These are phyloP conservation scores for Paramecium octaurelia DNA, from an alignment of 73 alveolate species.

Conservation along the genomic window DNA sequence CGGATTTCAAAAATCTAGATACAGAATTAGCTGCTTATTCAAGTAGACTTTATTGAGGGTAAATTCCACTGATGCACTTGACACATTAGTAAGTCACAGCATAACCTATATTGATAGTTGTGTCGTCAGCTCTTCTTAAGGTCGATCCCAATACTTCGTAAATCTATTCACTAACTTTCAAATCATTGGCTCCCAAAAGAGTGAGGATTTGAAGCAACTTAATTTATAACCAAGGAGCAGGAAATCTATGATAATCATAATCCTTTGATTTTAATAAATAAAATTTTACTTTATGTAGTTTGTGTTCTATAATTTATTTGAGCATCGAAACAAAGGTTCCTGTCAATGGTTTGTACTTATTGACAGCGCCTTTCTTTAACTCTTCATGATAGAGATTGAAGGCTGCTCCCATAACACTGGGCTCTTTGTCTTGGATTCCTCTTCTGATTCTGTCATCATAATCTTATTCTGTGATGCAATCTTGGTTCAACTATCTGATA, in stretches of 20 bases:
- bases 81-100: conserved; percentile 97
- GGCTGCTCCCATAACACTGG: conserved; percentile 96
- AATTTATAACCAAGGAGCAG: conserved; percentile 99
- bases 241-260: conserved; percentile 96
- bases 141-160: conserved; percentile 90
- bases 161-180: conserved; percentile 89
- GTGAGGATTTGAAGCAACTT: conserved; percentile 86
- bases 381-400: conserved; percentile 86
- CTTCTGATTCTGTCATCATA: conserved; percentile 89
- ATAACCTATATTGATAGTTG: conserved; percentile 93
- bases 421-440: conserved; percentile 96
- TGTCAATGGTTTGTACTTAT: conserved; percentile 83
- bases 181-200: conserved; percentile 94
- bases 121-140: conserved; percentile 95
- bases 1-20: conserved; percentile 88
- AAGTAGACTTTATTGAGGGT: conserved; percentile 83
- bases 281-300: conserved; percentile 78
- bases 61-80: conserved; percentile 85
- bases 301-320: conserved; percentile 84
- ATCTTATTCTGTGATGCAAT: conserved; percentile 69
- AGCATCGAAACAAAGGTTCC: conserved; percentile 85
- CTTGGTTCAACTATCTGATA: conserved; percentile 78
- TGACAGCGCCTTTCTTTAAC: conserved; percentile 70
- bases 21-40: conserved; percentile 92
- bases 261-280: conserved; percentile 50